Evolutionary conservation across 805 yeast genomes (phyloP), one percentile per base, ranked within the genome.

Genomic region (Candida arabinofermentans): DNA sequence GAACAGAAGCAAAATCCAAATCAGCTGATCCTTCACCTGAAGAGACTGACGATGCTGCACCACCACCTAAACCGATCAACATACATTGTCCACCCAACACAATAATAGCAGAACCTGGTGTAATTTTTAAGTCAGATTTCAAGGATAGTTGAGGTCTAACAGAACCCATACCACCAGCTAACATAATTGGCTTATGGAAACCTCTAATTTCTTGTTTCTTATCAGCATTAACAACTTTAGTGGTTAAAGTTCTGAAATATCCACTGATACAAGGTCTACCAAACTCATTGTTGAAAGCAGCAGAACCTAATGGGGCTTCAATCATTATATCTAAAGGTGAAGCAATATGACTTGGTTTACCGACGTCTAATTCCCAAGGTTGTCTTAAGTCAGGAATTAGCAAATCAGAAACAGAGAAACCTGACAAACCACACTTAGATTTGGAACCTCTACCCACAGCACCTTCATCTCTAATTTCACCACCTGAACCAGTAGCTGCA

Each of bases 401-500:
- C 63, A 93, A 74, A 66, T 93, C 98, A 30, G 95, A 83, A 18
- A 89, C 96, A 9, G 95, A 77, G 66, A 81, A 93, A 8, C 99
- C 99, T 32, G 95, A 74, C 47, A 93, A 72, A 41, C 99, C 99
- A 59, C 97, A 96, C 68, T 93, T 91, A 34, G 98, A 79, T 65
- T 88, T 88, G 21, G 98, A 91, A 35, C 99, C 99, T 64, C 97
- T 81, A 49, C 99, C 99, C 21, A 93, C 96, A 24, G 99, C 99
- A 69, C 97, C 99, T 70, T 93, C 99, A 66, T 93, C 99, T 75
- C 99, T 86, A 58, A 93, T 93, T 69, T 93, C 99, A 71, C 99
- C 99, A 64, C 99, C 99, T 9, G 98, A 90, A 49, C 99, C 99
- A 12, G 99, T 93, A 33, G 99, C 96, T 24, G 99, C 99, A 65